Conservation (phyloP, 768 basidiomycete genomes). For the Tulasnella calospora region DNA sequence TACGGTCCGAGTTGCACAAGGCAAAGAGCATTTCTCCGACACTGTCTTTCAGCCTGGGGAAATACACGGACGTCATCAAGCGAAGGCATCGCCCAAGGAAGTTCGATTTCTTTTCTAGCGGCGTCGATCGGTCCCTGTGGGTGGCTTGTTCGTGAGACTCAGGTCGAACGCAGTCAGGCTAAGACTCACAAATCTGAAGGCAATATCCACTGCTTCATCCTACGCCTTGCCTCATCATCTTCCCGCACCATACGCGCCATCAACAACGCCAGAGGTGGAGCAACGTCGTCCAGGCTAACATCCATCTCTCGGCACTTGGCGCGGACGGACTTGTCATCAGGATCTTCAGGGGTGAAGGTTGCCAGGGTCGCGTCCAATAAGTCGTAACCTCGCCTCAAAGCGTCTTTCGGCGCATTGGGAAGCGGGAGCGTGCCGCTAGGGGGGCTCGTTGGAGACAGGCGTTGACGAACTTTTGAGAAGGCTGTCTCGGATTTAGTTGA, state of each 20-base stretch:
- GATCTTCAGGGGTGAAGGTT: constrained; percentile 65
- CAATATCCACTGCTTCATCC: constrained; percentile 63
- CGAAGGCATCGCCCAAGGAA: constrained; percentile 75
- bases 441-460: constrained; percentile 26
- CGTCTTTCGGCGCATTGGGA: constrained; percentile 24
- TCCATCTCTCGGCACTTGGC: constrained; percentile 51
- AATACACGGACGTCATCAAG: constrained; percentile 68
- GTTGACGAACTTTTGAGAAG: constrained; percentile 32
- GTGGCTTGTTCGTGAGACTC: background rate
- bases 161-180: background rate
- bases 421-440: background rate
- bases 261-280: constrained; percentile 72
- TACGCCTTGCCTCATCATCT: constrained; percentile 52
- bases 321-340: constrained; percentile 61
- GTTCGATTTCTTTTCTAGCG: constrained; percentile 69
- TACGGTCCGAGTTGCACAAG: constrained; percentile 72
- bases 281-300: constrained; percentile 64
- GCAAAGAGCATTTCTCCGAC: constrained; percentile 85
- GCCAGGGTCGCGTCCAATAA: constrained; percentile 56
- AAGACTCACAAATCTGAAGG: constrained; percentile 57
- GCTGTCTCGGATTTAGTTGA: constrained; percentile 31
- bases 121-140: constrained; percentile 60
- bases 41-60: constrained; percentile 64
- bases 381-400: constrained; percentile 58
- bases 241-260: constrained; percentile 64